These are phyloP conservation scores for Lepidium africanum DNA, from an alignment of 345 rosid genomes.

Conservation along the genomic window DNA sequence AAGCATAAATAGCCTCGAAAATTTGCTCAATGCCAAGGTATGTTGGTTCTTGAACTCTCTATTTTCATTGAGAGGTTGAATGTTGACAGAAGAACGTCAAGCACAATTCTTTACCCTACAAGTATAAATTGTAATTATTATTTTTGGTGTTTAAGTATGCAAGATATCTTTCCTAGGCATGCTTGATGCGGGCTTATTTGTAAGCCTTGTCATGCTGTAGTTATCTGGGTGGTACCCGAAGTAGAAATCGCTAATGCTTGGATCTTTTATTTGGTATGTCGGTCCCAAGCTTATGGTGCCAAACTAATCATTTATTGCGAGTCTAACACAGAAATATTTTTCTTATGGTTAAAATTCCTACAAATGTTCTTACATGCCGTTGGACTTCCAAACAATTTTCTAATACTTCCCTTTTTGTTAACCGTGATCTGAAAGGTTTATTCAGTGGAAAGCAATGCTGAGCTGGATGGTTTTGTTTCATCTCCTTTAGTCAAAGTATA, in stretches of 20 bases:
- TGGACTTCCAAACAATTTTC: slow-evolving; percentile 3
- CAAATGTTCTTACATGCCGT: neutral
- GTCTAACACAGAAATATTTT: neutral
- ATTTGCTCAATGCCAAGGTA: slow-evolving; percentile 91
- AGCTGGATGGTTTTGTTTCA: slow-evolving; percentile 57
- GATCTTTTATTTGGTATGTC: neutral
- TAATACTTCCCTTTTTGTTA: slow-evolving; percentile 6
- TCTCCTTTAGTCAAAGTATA: slow-evolving; percentile 64
- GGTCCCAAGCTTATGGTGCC: slow-evolving; percentile 6
- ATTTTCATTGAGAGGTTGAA: neutral
- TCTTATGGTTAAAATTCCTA: neutral
- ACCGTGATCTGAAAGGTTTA: slow-evolving; percentile 44
- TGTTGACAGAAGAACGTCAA: neutral
- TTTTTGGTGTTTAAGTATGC: slow-evolving; percentile 15
- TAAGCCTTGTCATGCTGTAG: neutral
- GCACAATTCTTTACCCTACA: neutral
- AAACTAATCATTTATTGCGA: slow-evolving; percentile 6
- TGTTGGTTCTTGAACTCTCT: slow-evolving; percentile 8
- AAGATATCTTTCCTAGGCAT: slow-evolving; percentile 5
- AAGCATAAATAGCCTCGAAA: slow-evolving; percentile 87
- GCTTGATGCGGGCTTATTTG: neutral
- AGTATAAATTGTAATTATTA: neutral
- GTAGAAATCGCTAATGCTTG: neutral
- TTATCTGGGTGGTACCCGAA: slow-evolving; percentile 6
- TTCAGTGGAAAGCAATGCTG: slow-evolving; percentile 60